Conservation (phyloP, 495 filamentous ascomycete genomes). For the Stereocaulon alpinum region DNA sequence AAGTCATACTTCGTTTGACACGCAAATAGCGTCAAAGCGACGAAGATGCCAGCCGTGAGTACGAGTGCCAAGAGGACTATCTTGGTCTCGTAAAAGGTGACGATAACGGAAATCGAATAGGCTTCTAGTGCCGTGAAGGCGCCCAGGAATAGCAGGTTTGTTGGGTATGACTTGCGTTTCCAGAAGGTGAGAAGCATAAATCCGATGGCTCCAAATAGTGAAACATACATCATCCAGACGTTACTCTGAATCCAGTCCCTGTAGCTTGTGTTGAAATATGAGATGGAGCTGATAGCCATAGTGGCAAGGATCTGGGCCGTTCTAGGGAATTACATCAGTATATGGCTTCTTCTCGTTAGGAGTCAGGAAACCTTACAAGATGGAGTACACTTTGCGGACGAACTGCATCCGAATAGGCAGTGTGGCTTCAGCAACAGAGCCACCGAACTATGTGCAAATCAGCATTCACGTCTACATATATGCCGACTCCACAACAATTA, state of each 20-base stretch:
- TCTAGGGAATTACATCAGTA: slow-evolving; percentile 28
- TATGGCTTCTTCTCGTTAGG: background rate
- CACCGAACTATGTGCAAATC: slow-evolving; percentile 55
- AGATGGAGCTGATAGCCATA: slow-evolving; percentile 64
- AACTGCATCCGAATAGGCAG: slow-evolving; percentile 96
- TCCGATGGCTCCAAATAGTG: slow-evolving; percentile 66
- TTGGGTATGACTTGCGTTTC: slow-evolving; percentile 95
- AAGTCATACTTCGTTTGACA: slow-evolving; percentile 99
- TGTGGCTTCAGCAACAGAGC: slow-evolving; percentile 82
- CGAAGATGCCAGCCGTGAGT: slow-evolving; percentile 86
- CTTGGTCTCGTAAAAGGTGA: slow-evolving; percentile 68
- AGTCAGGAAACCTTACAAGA: slow-evolving; percentile 46
- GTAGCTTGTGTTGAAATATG: slow-evolving; percentile 74
- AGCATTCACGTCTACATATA: slow-evolving; percentile 2
- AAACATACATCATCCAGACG: slow-evolving; percentile 74
- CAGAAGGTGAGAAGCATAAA: slow-evolving; percentile 88
- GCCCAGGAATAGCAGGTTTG: slow-evolving; percentile 84
- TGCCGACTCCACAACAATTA: background rate
- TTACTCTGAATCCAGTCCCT: slow-evolving; percentile 79
- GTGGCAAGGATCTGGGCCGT: slow-evolving; percentile 85
- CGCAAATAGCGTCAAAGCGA: slow-evolving; percentile 85
- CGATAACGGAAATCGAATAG: slow-evolving; percentile 84
- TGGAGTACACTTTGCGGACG: slow-evolving; percentile 85
- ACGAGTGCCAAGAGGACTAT: slow-evolving; percentile 86
- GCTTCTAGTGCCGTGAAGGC: slow-evolving; percentile 89